Percentiles rank a stretch among this genome's conserved stretches.
These are phyloP conservation scores for Talaromyces sp. DNA, from an alignment of 2,329 filamentous ascomycete genomes.

Conservation along the genomic window DNA sequence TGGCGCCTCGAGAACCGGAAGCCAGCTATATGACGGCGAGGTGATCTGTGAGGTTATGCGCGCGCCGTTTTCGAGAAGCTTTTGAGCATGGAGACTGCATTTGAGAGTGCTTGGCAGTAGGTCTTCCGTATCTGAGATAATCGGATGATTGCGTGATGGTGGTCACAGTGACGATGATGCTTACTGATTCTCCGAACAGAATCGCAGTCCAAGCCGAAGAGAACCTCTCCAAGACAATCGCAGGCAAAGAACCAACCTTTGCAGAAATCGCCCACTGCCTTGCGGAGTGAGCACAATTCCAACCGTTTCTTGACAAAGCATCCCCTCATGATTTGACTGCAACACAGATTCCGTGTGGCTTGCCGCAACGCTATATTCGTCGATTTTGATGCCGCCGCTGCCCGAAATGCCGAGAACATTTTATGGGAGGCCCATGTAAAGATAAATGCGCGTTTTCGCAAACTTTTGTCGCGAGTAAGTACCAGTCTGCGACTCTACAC, in stretches of 20 bases:
- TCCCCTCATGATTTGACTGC: slow-evolving; percentile 18
- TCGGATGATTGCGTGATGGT: neutral
- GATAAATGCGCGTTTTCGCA: slow-evolving; percentile 75
- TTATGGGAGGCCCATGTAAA: slow-evolving; percentile 77
- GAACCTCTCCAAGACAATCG: slow-evolving; percentile 48
- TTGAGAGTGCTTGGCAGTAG: slow-evolving; percentile 53
- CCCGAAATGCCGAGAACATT: slow-evolving; percentile 63
- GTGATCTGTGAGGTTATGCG: slow-evolving; percentile 50
- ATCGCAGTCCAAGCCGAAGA: slow-evolving; percentile 46
- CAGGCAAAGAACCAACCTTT: slow-evolving; percentile 49
- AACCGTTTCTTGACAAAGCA: neutral
- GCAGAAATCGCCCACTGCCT: slow-evolving; percentile 48
- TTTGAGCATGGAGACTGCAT: slow-evolving; percentile 44
- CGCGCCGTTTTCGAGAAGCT: slow-evolving; percentile 20
- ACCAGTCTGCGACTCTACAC: slow-evolving; percentile 9
- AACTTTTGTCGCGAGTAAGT: slow-evolving; percentile 57
- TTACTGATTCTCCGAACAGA: slow-evolving; percentile 21
- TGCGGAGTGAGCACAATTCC: slow-evolving; percentile 32
- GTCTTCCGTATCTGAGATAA: slow-evolving; percentile 22
- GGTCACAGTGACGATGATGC: neutral
- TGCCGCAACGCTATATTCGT: slow-evolving; percentile 70
- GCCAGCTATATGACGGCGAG: slow-evolving; percentile 57
- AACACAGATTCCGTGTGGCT: slow-evolving; percentile 63
- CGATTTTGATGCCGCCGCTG: slow-evolving; percentile 51
- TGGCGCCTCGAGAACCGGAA: slow-evolving; percentile 47